Base-by-base conservation (phyloP, 1,139 yeast species). In the Chernovozyma sophiae-reginae region DNA sequence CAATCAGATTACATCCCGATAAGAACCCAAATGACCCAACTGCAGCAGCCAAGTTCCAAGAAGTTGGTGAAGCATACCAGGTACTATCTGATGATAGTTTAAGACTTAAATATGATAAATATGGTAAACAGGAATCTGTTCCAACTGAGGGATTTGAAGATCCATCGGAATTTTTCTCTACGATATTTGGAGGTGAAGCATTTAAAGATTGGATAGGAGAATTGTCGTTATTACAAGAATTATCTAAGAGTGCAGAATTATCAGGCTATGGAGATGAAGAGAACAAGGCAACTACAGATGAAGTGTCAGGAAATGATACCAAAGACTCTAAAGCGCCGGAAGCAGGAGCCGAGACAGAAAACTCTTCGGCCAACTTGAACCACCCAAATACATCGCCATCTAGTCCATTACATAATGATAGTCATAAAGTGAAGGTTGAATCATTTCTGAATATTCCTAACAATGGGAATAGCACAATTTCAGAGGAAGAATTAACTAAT, bases 1-100 rank as follows among this genome's bases (percentile, higher is more conserved):
- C 97, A 5, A 81, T 92, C 56, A 71, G 65, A 41, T 82, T 89
- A 45, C 98, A 94, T 59, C 98, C 98, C 0, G 98, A 92, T 60
- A 94, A 92, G 65, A 89, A 92, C 53, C 97, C 97, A 6, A 79
- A 83, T 50, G 86, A 83, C 51, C 90, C 92, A 5, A 65, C 68
- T 23, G 96, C 97, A 4, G 90, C 90, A 31, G 65, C 71, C 15
- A 74, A 68, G 51, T 81, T 81, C 48, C 86, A 81, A 52, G 81
- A 72, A 40, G 81, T 81, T 8, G 85, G 86, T 25, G 87, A 84
- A 54, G 95, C 94, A 2, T 85, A 84, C 54, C 94, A 84, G 56
- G 95, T 90, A 1, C 66, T 90, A 45, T 79, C 89, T 45, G 94
- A 86, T 56, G 80, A 80, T 2, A 72, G 74, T 18, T 70, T 87